Percentiles rank a stretch among this genome's conserved stretches.
These are phyloP conservation scores for Scenedesmus sp. DNA, from an alignment of 163 green algal genomes.

Conservation along the genomic window DNA sequence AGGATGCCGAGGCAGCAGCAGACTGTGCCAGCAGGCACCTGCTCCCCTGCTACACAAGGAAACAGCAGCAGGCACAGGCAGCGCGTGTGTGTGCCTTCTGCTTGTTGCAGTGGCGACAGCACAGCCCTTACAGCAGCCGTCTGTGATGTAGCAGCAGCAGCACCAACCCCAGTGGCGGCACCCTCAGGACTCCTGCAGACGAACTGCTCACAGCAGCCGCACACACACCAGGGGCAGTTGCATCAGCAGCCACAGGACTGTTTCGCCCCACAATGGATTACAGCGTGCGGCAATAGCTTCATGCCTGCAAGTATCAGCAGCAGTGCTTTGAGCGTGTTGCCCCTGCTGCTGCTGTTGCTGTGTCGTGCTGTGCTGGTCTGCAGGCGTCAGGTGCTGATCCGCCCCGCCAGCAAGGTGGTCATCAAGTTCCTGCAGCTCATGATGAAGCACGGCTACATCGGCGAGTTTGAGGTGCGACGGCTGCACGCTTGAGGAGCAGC, in stretches of 20 bases:
- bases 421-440: constrained; percentile 99
- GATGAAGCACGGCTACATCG: constrained; percentile 99
- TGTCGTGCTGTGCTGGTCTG: background rate
- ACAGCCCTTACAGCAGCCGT: background rate
- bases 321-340: background rate
- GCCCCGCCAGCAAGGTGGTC: constrained; percentile 98
- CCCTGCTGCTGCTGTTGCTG: constrained; percentile 10
- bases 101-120: background rate
- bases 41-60: too few species aligned
- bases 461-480: constrained; percentile 96
- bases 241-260: too few species aligned
- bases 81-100: too few species aligned
- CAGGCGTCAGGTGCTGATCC: constrained; percentile 92
- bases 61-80: background rate
- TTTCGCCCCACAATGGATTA: too few species aligned
- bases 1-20: too few species aligned
- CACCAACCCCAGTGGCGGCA: background rate
- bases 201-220: background rate
- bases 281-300: too few species aligned
- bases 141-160: background rate
- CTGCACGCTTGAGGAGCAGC: background rate
- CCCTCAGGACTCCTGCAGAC: background rate
- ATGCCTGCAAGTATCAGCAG: background rate
- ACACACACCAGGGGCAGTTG: too few species aligned
- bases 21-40: too few species aligned